A percentile compares a stretch with the other conserved stretches of the same genome.
Conservation (phyloP, 306 rosid species). For the Inga oerstediana region DNA sequence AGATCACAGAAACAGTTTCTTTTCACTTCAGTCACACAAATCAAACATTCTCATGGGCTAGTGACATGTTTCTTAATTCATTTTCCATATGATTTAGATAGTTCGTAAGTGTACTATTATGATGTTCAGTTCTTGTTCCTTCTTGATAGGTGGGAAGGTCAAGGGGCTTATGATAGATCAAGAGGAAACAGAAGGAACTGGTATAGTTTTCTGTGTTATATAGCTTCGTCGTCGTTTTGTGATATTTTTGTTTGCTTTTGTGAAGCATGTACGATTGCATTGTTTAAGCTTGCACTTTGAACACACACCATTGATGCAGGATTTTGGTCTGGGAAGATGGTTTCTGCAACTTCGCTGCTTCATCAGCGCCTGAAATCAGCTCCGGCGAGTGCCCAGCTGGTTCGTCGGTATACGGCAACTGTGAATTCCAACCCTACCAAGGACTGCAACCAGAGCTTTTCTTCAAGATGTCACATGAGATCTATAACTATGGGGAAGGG, state of each 20-base stretch:
- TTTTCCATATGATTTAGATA: background rate
- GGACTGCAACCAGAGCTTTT: constrained; percentile 95
- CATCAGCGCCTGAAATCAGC: constrained; percentile 70
- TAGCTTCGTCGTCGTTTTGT: background rate
- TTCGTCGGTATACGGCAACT: constrained; percentile 63
- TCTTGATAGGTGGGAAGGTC: constrained; percentile 90
- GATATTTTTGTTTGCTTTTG: background rate
- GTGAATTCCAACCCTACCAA: constrained; percentile 71
- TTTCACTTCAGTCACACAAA: constrained; percentile 13
- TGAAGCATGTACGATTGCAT: background rate
- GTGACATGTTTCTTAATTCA: background rate
- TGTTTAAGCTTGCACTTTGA: background rate
- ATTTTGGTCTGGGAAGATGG: constrained; percentile 99
- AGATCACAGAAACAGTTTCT: background rate
- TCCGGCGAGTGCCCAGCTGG: constrained; percentile 55
- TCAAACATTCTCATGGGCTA: constrained; percentile 23
- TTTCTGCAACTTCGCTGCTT: constrained; percentile 90
- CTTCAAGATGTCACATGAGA: constrained; percentile 99
- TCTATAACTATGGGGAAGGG: constrained; percentile 99
- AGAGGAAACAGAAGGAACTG: constrained; percentile 99
- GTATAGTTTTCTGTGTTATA: constrained; percentile 37
- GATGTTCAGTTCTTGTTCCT: constrained; percentile 23
- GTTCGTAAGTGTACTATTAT: background rate
- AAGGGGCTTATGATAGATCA: constrained; percentile 90
- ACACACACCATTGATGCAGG: constrained; percentile 46